Conservation (phyloP, 2,329 filamentous ascomycete genomes). For the Niveomyces coronatus region DNA sequence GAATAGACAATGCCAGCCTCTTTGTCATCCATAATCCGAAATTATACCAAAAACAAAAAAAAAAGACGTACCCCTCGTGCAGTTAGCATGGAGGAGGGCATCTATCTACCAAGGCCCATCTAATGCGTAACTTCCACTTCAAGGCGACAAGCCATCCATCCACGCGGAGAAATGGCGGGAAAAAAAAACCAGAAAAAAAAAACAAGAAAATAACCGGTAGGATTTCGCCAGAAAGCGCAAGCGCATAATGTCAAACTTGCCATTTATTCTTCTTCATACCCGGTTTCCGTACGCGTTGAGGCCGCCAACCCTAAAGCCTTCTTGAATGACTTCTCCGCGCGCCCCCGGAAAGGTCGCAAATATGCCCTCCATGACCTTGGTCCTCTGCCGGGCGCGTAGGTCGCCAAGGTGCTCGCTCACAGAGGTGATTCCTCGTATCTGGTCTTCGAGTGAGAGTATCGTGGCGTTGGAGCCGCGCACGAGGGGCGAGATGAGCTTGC, state of each 20-base stretch:
- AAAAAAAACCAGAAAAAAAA: background rate
- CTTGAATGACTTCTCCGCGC: background rate
- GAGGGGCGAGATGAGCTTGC: constrained; percentile 75
- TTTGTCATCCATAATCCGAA: too few species aligned
- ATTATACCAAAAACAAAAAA: too few species aligned
- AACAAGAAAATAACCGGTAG: background rate
- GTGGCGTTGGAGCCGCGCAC: constrained; percentile 60
- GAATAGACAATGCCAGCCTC: too few species aligned
- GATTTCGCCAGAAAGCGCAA: background rate
- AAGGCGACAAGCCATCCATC: too few species aligned
- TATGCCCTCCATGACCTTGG: constrained; percentile 69
- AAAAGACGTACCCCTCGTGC: too few species aligned
- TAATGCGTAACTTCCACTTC: too few species aligned
- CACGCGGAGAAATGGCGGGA: background rate
- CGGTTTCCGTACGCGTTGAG: background rate
- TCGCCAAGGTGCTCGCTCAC: constrained; percentile 69
- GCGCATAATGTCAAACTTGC: background rate
- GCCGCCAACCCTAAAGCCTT: background rate
- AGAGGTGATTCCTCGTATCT: constrained; percentile 72
- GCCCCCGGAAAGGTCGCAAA: constrained; percentile 41
- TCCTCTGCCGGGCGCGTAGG: constrained; percentile 70
- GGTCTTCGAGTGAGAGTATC: constrained; percentile 68
- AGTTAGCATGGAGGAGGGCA: too few species aligned
- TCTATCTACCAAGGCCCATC: too few species aligned
- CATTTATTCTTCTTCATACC: background rate